A percentile compares a stretch with the other conserved stretches of the same genome.
phyloP scores from a whole-genome alignment of 2,329 filamentous ascomycete genomes.

The Emericellopsis atlantica region DNA sequence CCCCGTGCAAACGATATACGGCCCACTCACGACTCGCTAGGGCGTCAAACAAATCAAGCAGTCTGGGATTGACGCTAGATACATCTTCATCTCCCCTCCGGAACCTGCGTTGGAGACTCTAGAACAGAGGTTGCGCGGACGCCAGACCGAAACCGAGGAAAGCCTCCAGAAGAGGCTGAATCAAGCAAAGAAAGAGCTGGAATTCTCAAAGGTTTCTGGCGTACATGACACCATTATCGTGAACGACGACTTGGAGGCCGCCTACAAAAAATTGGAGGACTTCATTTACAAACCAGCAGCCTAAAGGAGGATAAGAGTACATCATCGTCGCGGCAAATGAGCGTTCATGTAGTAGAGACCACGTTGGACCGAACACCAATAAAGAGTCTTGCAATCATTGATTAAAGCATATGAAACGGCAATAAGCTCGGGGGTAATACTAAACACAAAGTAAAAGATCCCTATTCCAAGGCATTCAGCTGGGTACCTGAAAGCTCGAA shows the following conservation, averaged over 20 bases:
- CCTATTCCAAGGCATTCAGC: constrained; percentile 7
- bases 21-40: background rate
- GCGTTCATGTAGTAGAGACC: too few species aligned
- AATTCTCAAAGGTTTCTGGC: constrained; percentile 55
- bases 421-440: constrained; percentile 21
- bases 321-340: too few species aligned
- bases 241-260: constrained; percentile 31
- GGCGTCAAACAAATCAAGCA: constrained; percentile 74
- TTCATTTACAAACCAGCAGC: constrained; percentile 26
- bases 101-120: constrained; percentile 48
- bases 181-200: constrained; percentile 64
- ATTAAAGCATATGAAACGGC: constrained; percentile 25
- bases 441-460: constrained; percentile 19
- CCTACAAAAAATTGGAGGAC: constrained; percentile 39
- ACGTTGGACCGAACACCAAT: too few species aligned
- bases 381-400: constrained; percentile 6
- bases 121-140: constrained; percentile 59
- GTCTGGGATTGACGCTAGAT: constrained; percentile 61
- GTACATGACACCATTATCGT: constrained; percentile 24
- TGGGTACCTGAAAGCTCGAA: constrained; percentile 1
- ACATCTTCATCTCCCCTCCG: constrained; percentile 76
- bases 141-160: constrained; percentile 69
- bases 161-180: constrained; percentile 54
- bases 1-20: background rate
- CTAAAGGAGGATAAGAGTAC: background rate